Percentiles rank a stretch among this genome's conserved stretches.
phyloP scores from a whole-genome alignment of 1,284 basidiomycete species.

The Puccinia polysora region DNA sequence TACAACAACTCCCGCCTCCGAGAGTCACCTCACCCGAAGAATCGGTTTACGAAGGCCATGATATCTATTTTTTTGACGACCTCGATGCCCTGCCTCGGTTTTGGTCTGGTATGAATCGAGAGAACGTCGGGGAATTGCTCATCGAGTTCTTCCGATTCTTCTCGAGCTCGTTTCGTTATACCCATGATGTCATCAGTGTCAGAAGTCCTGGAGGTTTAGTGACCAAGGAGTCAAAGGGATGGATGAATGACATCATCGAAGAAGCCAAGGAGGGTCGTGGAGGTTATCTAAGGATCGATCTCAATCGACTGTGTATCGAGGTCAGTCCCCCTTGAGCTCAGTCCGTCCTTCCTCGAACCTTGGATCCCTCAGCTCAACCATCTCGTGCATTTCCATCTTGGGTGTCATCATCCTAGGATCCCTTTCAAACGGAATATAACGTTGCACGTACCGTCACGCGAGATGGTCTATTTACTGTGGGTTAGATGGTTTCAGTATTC shows the following conservation, averaged over 20 bases:
- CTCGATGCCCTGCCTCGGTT: slow-evolving; percentile 81
- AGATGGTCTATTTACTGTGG: slow-evolving; percentile 87
- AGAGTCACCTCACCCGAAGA: slow-evolving; percentile 60
- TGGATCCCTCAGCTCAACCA: too few relatives aligned
- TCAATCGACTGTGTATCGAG: slow-evolving; percentile 90
- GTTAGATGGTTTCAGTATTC: too few relatives aligned
- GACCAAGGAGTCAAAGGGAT: slow-evolving; percentile 85
- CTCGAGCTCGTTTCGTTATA: slow-evolving; percentile 86
- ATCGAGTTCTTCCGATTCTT: slow-evolving; percentile 98
- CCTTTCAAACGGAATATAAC: slow-evolving; percentile 91
- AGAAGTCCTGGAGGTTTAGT: slow-evolving; percentile 69
- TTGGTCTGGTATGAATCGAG: slow-evolving; percentile 89
- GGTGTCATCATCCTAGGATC: slow-evolving; percentile 64
- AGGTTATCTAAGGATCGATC: slow-evolving; percentile 70
- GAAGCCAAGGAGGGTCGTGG: slow-evolving; percentile 57
- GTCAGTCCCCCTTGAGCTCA: slow-evolving; percentile 55
- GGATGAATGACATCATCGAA: slow-evolving; percentile 74
- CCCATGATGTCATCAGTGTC: slow-evolving; percentile 84
- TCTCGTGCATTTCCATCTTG: neutral
- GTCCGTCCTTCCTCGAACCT: neutral
- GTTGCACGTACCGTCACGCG: slow-evolving; percentile 93
- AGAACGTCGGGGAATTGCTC: slow-evolving; percentile 89
- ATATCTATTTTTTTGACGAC: slow-evolving; percentile 86
- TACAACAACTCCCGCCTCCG: slow-evolving; percentile 53
- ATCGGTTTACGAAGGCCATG: slow-evolving; percentile 66